phyloP scores from a whole-genome alignment of 345 rosid species.

The Arabidopsis arenosa region DNA sequence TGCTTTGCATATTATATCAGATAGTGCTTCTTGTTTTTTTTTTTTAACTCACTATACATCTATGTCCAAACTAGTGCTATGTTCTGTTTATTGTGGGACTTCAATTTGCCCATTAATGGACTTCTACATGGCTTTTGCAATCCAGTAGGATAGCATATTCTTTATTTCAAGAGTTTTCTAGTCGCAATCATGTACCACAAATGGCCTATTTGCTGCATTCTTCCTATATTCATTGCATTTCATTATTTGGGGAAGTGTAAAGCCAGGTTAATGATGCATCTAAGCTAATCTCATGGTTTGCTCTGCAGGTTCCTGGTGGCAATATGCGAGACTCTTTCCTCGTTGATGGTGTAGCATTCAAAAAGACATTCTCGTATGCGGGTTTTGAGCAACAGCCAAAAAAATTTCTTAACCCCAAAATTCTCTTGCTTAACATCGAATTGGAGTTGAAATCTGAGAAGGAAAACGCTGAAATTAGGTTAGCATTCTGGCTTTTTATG shows the following conservation, averaged over 20 bases:
- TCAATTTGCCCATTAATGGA: not conserved
- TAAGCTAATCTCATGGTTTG: constrained; percentile 35
- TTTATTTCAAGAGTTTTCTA: not conserved
- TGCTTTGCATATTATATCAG: not conserved
- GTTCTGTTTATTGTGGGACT: not conserved
- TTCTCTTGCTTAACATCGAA: constrained; percentile 87
- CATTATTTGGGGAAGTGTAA: constrained; percentile 3
- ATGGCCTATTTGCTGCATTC: constrained; percentile 9
- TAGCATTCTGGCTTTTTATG: constrained; percentile 22
- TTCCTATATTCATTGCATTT: not conserved
- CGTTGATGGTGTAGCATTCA: constrained; percentile 97
- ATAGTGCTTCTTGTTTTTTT: no score
- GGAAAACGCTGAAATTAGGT: constrained; percentile 99
- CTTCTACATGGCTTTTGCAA: not conserved
- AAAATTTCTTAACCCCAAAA: constrained; percentile 80
- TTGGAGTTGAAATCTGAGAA: constrained; percentile 98
- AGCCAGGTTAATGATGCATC: constrained; percentile 6
- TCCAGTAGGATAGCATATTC: not conserved
- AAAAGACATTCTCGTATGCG: constrained; percentile 98
- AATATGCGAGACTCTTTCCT: constrained; percentile 96
- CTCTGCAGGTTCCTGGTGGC: constrained; percentile 90
- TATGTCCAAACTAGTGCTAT: constrained; percentile 5
- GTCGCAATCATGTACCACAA: not conserved
- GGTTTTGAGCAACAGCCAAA: constrained; percentile 99
- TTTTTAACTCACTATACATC: no score